These are phyloP conservation scores for Trichoderma atroviride DNA, from an alignment of 2,329 filamentous ascomycete species.

Conservation along the genomic window DNA sequence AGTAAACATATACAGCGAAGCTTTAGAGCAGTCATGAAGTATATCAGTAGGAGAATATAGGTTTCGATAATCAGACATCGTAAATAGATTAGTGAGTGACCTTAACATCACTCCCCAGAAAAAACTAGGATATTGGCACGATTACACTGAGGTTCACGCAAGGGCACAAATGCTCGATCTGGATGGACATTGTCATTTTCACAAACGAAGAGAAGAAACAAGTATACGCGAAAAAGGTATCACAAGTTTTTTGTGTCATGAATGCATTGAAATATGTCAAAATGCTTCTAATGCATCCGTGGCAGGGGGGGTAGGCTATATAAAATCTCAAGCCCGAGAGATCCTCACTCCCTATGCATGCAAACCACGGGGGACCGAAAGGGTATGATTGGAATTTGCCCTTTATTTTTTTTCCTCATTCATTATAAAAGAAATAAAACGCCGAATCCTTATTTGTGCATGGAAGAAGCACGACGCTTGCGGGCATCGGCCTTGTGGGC, in stretches of 20 bases:
- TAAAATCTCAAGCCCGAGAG: conserved; percentile 36
- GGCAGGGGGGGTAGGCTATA: conserved; percentile 31
- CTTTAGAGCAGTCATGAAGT: not conserved
- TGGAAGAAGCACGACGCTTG: conserved; percentile 96
- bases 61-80: not conserved
- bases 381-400: conserved; percentile 37
- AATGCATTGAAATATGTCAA: conserved; percentile 40
- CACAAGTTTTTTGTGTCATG: conserved; percentile 28
- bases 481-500: conserved; percentile 87
- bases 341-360: conserved; percentile 48
- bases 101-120: not conserved
- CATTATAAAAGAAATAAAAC: conserved; percentile 35
- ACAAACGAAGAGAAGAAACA: not conserved
- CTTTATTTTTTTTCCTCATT: conserved; percentile 38
- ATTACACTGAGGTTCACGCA: not conserved
- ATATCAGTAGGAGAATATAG: not conserved
- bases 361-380: conserved; percentile 45
- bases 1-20: not conserved
- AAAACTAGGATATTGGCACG: not conserved
- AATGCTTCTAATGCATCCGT: conserved; percentile 46
- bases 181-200: not conserved
- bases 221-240: not conserved
- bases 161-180: not conserved
- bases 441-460: conserved; percentile 72
- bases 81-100: not conserved